These are phyloP conservation scores for Dryadomyces sulphureus DNA, from an alignment of 2,329 filamentous ascomycete genomes.

Conservation along the genomic window DNA sequence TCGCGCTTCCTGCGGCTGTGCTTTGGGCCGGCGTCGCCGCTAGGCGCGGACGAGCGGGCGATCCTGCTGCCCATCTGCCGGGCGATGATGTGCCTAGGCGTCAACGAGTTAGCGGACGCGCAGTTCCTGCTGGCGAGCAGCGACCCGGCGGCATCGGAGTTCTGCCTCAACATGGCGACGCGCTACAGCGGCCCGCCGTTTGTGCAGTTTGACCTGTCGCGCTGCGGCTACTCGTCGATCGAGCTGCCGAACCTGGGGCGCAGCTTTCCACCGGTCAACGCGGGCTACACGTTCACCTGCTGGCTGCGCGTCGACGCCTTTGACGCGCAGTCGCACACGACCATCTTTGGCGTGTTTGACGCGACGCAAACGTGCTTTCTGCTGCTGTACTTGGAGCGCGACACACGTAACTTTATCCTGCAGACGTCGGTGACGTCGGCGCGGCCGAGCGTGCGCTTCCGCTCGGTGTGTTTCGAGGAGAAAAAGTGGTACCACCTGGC, in stretches of 20 bases:
- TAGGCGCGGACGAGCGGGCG: conserved; percentile 39
- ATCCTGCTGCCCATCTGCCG: conserved; percentile 53
- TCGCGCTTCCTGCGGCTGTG: conserved; percentile 50
- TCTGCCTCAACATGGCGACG: conserved; percentile 58
- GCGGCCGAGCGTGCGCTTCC: conserved; percentile 86
- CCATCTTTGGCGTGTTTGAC: conserved; percentile 91
- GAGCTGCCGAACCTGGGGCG: conserved; percentile 79
- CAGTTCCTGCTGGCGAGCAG: conserved; percentile 50
- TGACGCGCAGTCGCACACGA: conserved; percentile 75
- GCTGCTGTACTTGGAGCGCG: conserved; percentile 83
- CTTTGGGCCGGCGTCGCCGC: conserved; percentile 35
- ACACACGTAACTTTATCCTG: conserved; percentile 85
- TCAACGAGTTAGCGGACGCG: conserved; percentile 69
- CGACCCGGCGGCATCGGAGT: conserved; percentile 44
- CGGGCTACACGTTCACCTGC: conserved; percentile 77
- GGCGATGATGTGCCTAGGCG: conserved; percentile 57
- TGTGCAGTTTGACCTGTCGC: conserved; percentile 85
- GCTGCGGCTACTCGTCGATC: conserved; percentile 77
- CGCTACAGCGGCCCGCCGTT: conserved; percentile 65
- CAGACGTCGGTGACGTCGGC: conserved; percentile 84
- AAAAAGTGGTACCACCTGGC: conserved; percentile 87
- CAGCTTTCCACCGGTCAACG: conserved; percentile 65
- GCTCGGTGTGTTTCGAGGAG: conserved; percentile 60
- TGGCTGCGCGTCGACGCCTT: conserved; percentile 86
- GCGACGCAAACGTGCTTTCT: conserved; percentile 84